Conservation (phyloP, 805 yeast species). For the Cyberlindnera meyerae region DNA sequence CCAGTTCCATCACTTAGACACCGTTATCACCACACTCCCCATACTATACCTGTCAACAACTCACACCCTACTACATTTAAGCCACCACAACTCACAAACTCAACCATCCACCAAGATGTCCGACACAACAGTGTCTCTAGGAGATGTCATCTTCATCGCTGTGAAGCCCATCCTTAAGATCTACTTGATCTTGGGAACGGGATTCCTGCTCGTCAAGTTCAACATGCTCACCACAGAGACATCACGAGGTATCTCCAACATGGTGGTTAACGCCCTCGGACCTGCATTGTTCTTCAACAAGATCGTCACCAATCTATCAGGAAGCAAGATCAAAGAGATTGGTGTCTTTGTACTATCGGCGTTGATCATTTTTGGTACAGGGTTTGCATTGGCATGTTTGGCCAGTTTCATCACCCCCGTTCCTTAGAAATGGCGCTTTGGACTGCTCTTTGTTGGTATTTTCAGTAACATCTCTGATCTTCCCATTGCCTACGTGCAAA, state of each 20-base stretch:
- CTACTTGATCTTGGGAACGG: slow-evolving; percentile 20
- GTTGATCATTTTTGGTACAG: slow-evolving; percentile 35
- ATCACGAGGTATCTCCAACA: slow-evolving; percentile 45
- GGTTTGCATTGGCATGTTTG: slow-evolving; percentile 31
- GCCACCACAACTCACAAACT: background rate
- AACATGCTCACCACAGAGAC: slow-evolving; percentile 45
- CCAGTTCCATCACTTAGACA: too few species aligned
- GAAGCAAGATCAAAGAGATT: slow-evolving; percentile 47
- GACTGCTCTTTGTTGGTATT: slow-evolving; percentile 42
- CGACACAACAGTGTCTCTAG: slow-evolving; percentile 6
- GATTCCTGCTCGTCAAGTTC: slow-evolving; percentile 17
- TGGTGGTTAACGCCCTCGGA: slow-evolving; percentile 46
- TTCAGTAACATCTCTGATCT: slow-evolving; percentile 49
- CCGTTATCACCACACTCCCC: too few species aligned
- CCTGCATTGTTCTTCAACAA: slow-evolving; percentile 53
- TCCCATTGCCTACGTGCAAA: slow-evolving; percentile 50
- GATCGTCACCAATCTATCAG: slow-evolving; percentile 45
- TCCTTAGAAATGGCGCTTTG: slow-evolving; percentile 46
- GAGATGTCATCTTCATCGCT: slow-evolving; percentile 22
- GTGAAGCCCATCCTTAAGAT: slow-evolving; percentile 25
- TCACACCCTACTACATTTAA: too few species aligned
- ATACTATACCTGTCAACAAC: too few species aligned
- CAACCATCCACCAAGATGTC: background rate
- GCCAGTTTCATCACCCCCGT: slow-evolving; percentile 36
- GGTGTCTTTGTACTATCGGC: slow-evolving; percentile 36